A percentile compares a stretch with the other conserved stretches of the same genome.
These are phyloP conservation scores for Cyanodermella asteris DNA, from an alignment of 2,329 filamentous ascomycete species.

Conservation along the genomic window DNA sequence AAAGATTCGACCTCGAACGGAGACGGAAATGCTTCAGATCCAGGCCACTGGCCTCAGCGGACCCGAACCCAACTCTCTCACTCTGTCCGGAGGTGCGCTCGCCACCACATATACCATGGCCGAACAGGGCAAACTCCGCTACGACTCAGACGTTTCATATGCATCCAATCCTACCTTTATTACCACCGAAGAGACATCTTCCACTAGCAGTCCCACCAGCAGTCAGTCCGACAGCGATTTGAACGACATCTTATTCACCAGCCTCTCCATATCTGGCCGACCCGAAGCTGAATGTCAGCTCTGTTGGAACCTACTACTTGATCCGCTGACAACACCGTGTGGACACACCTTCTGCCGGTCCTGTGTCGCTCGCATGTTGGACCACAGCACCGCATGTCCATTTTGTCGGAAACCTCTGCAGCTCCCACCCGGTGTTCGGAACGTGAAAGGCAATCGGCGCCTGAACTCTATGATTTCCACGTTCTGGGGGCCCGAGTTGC, in stretches of 20 bases:
- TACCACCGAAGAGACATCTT: too few species aligned
- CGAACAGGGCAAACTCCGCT: slow-evolving; percentile 35
- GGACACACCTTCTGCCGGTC: slow-evolving; percentile 76
- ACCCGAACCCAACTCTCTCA: slow-evolving; percentile 17
- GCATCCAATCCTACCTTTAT: too few species aligned
- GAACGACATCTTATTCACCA: slow-evolving; percentile 31
- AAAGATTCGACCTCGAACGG: too few species aligned
- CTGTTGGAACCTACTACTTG: slow-evolving; percentile 60
- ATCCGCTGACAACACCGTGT: slow-evolving; percentile 65
- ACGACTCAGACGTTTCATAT: slow-evolving; percentile 34
- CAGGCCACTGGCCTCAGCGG: slow-evolving; percentile 18
- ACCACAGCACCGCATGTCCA: slow-evolving; percentile 59
- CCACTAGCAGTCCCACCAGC: slow-evolving; percentile 8
- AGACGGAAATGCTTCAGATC: slow-evolving; percentile 19
- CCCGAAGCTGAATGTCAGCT: slow-evolving; percentile 71
- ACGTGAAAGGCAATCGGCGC: slow-evolving; percentile 37
- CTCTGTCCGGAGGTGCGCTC: slow-evolving; percentile 41
- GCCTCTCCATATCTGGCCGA: slow-evolving; percentile 38
- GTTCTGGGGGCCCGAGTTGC: slow-evolving; percentile 48
- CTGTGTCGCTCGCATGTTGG: slow-evolving; percentile 54
- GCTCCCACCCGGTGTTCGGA: slow-evolving; percentile 26
- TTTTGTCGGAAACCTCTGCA: slow-evolving; percentile 49
- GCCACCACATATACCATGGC: slow-evolving; percentile 46
- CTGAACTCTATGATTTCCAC: slow-evolving; percentile 40
- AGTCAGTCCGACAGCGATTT: slow-evolving; percentile 13